Base-by-base conservation (phyloP, 2,329 filamentous ascomycete genomes). In the Fusarium incarnatum region DNA sequence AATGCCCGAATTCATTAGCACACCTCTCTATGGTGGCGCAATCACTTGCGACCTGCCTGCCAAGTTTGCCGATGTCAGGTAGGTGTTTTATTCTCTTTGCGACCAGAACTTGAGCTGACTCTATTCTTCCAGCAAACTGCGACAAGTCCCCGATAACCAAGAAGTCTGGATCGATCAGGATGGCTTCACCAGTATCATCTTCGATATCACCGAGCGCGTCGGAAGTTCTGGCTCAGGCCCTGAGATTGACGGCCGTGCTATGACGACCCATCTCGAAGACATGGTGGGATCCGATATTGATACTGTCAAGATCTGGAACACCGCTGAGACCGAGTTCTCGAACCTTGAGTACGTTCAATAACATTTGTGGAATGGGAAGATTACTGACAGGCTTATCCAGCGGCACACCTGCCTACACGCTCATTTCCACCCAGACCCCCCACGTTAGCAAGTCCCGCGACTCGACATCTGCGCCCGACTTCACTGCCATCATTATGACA, bases 151-250 rank as follows among this genome's bases (percentile, higher is more conserved):
- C 53, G 91, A 95, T 78, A 92, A 97, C 80, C 94, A 98, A 83
- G 95, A 98, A 84, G 92, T 98, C 73, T 97, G 90, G 83, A 91
- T 98, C 76, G 94, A 97, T 78, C 86, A 88, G 70, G 87, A 92
- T 68, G 94, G 94, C 52, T 94, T 94, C 79, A 93, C 93, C 5
- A 94, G 88, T 81, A 90, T 97, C 78, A 94, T 97, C 74, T 87
- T 98, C 80, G 95, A 98, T 76, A 93, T 98, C 76, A 92, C 92
- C 57, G 91, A 98, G 83, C 91, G 92, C 59, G 91, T 97, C 23
- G 87, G 88, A 64, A 78, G 80, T 16, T 75, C 87, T 7, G 84
- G 85, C 30, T 83, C 81, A 44, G 81, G 83, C 3, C 83, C 88
- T 20, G 86, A 89, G 75, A 87, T 87, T 37, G 89, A 94, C 74